These are phyloP conservation scores for Septoria linicola DNA, from an alignment of 2,329 filamentous ascomycete genomes.

Conservation along the genomic window DNA sequence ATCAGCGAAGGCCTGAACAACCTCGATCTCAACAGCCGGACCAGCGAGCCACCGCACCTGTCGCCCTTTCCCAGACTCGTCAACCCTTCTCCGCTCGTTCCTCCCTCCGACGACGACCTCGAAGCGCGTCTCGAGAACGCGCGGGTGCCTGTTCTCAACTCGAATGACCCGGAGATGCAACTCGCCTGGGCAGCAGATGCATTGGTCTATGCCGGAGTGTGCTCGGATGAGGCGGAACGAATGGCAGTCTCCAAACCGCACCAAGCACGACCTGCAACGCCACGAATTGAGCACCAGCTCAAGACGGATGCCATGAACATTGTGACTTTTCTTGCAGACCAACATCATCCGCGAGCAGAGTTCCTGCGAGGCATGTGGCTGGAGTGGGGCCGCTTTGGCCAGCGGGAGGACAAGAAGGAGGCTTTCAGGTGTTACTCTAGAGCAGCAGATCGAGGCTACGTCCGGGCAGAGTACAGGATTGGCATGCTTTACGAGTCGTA, in stretches of 20 bases:
- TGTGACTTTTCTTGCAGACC: slow-evolving; percentile 82
- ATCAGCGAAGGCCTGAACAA: slow-evolving; percentile 93
- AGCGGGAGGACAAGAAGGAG: slow-evolving; percentile 88
- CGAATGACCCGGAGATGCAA: slow-evolving; percentile 94
- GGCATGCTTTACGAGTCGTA: slow-evolving; percentile 98
- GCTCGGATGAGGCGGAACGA: slow-evolving; percentile 72
- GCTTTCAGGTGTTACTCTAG: slow-evolving; percentile 83
- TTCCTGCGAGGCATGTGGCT: slow-evolving; percentile 97
- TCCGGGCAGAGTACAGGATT: slow-evolving; percentile 90
- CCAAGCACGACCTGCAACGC: slow-evolving; percentile 67
- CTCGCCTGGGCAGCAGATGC: slow-evolving; percentile 95
- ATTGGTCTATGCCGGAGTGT: slow-evolving; percentile 81
- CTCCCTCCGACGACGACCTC: slow-evolving; percentile 90
- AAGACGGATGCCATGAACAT: slow-evolving; percentile 88
- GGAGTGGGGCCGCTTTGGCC: slow-evolving; percentile 95
- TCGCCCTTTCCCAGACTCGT: slow-evolving; percentile 87
- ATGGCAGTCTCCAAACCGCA: slow-evolving; percentile 52
- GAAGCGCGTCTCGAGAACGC: slow-evolving; percentile 86
- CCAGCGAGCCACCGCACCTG: slow-evolving; percentile 68
- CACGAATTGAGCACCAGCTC: slow-evolving; percentile 83
- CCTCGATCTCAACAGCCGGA: slow-evolving; percentile 60
- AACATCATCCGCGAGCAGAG: slow-evolving; percentile 87
- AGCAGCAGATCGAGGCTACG: slow-evolving; percentile 82
- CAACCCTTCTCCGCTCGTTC: slow-evolving; percentile 78
- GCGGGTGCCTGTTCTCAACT: slow-evolving; percentile 79